Base-by-base conservation (phyloP, 2,329 filamentous ascomycete species). In the Aureobasidium pullulans region DNA sequence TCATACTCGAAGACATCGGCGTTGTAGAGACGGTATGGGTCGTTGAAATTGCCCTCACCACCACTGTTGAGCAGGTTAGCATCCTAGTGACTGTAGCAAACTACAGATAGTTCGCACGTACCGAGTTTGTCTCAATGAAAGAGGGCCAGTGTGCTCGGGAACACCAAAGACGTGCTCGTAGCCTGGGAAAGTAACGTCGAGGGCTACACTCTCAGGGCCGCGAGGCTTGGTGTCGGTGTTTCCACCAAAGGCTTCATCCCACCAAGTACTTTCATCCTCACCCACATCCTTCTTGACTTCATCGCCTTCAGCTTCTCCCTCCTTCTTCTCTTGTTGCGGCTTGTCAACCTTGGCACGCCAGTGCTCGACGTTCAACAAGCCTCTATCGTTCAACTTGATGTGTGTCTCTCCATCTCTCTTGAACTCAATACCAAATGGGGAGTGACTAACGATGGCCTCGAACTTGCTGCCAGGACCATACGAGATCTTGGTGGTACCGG, bases 1-100 rank as follows among this genome's bases (percentile, higher is more conserved):
- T 96, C 87, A 72, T 99, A 99, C 76, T 99, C 94, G 67, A 99
- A 99, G 10, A 99, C 94, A 71, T 99, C 94, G 34, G 90, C 83
- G 73, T 99, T 99, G 78, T 96, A 96, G 73, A 99, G 76, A 39
- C 94, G 84, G 76, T 99, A 99, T 0, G 94, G 94, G 63, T 99
- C 90, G 9, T 82, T 79, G 73, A 94, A 90, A 67, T 90, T 89
- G 62, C 89, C 90, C 19, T 90, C 84, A 28, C 91, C 91, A 56
- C 93, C 94, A 28, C 52, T 56, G 11, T 57, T 79, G 80, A 52
- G 32, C 10, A 6, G 29, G 56, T 39, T 43, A 63, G 74, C 59
- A 72, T 69, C 43, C 52, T 11, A 19, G 19, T 31, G 7, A 34
- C 40, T 39, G 34, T 28, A 31, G 13, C 44, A 19, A 43, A 3